Evolutionary conservation across 169 alveolate species (phyloP), one percentile per base, ranked within the genome.

Genomic region (Neospora caninum): DNA sequence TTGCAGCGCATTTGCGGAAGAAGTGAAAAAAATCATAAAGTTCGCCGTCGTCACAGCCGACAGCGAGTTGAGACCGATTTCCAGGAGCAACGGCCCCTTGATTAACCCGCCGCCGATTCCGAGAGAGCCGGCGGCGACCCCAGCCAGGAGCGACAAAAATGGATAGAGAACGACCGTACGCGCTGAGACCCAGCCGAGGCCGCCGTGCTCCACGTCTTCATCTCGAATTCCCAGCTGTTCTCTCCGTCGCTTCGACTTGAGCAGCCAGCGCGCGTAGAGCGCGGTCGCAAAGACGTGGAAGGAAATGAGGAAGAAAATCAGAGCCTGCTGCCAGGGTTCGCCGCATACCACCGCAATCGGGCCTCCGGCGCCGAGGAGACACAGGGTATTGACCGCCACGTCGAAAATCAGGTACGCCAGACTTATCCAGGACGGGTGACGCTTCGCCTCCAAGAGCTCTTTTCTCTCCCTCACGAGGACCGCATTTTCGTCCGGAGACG

Each of bases 81-180:
- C 96, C 38, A 94, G 91, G 69, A 94, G 87, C 39, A 94, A 43
- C 39, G 96, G 96, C 43, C 96, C 96, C 82, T 94, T 94, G 36
- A 94, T 64, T 16, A 94, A 86, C 34, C 96, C 96, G 27, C 96
- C 96, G 13, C 94, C 96, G 25, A 94, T 94, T 2, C 96, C 96
- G 38, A 93, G 64, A 13, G 91, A 36, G 34, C 95, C 95, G 18
- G 95, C 95, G 22, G 88, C 83, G 16, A 93, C 94, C 20, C 95
- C 95, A 7, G 95, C 95, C 0, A 89, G 39, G 58, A 89, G 43
- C 39, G 94, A 88, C 13, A 88, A 70, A 22, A 93, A 54, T 29
- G 95, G 95, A 53, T 93, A 93, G 27, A 89, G 88, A 49, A 93
- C 73, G 1, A 89, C 92, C 1, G 91, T 92, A 18, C 88, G 45